Evolutionary conservation across 805 yeast genomes (phyloP), one percentile per base, ranked within the genome.

Genomic region (Saturnispora saitoi): DNA sequence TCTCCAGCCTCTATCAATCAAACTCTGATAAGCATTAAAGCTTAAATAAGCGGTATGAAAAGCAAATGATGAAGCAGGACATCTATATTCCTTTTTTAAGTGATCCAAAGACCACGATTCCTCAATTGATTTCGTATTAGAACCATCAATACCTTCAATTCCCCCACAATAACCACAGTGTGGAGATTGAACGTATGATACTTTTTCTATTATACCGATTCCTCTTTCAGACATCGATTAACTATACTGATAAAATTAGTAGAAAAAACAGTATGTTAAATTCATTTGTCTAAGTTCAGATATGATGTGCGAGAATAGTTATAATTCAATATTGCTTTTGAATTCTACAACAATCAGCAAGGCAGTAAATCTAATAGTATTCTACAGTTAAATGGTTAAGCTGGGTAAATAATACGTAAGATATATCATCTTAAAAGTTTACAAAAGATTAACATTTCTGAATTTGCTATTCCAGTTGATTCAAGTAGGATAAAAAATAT

Each of bases 1-100:
- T 61, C 95, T 76, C 59, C 76, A 88, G 2, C 95, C 95, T 55
- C 71, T 67, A 56, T 87, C 81, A 56, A 90, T 77, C 54, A 86
- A 60, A 19, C 56, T 58, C 58, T 86, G 90, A 58, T 88, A 88
- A 26, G 73, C 75, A 15, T 62, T 61, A 6, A 76, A 67, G 0
- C 78, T 60, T 15, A 57, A 54, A 28, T 44, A 32, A 41, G 58
- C 57, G 1, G 56, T 52, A 10, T 51, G 48, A 29, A 58, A 60
- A 3, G 61, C 58, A 48, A 59, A 57, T 9, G 60, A 55, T 9
- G 56, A 52, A 11, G 62, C 58, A 41, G 57, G 57, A 10, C 65
- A 62, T 37, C 50, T 32, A 41, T 17, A 39, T 32, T 30, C 24
- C 28, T 28, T 29, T 12, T 12, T 49, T 36, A 34, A 53, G 11